Evolutionary conservation across 805 yeast species (phyloP).

Genomic region (Candida takata): DNA sequence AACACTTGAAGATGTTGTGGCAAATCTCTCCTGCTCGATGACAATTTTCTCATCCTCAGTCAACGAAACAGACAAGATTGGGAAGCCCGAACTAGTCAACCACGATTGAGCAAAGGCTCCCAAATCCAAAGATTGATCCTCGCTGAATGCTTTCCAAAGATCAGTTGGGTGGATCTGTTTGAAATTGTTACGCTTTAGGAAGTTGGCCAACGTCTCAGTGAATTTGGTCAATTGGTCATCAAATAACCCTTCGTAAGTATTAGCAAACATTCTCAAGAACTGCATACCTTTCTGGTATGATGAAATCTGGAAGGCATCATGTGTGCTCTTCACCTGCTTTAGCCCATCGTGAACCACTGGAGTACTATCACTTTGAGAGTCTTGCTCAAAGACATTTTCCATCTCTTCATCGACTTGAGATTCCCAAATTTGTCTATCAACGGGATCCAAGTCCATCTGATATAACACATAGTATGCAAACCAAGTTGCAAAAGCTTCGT

Average conservation of each 20-base stretch:
- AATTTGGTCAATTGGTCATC: constrained; percentile 28
- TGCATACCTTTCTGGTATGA: constrained; percentile 57
- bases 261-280: constrained; percentile 45
- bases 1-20: constrained; percentile 20
- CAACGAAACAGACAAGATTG: constrained; percentile 36
- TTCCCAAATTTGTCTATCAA: constrained; percentile 28
- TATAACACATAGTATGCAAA: constrained; percentile 45
- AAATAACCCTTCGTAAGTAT: constrained; percentile 30
- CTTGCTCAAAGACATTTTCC: constrained; percentile 32
- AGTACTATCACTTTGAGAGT: constrained; percentile 25
- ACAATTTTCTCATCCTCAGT: constrained; percentile 25
- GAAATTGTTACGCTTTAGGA: constrained; percentile 29
- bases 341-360: constrained; percentile 29
- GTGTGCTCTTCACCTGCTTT: constrained; percentile 32
- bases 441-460: constrained; percentile 19
- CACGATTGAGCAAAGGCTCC: constrained; percentile 50
- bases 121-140: constrained; percentile 35
- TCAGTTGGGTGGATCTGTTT: constrained; percentile 42
- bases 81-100: constrained; percentile 54
- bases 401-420: constrained; percentile 23
- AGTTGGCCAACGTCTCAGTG: constrained; percentile 30
- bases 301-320: constrained; percentile 40
- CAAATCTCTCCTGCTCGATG: constrained; percentile 34
- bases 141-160: constrained; percentile 41
- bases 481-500: constrained; percentile 76